Percentiles rank a stretch among this genome's conserved stretches.
These are phyloP conservation scores for Blastobotrys proliferans DNA, from an alignment of 1,139 yeast species.

Conservation along the genomic window DNA sequence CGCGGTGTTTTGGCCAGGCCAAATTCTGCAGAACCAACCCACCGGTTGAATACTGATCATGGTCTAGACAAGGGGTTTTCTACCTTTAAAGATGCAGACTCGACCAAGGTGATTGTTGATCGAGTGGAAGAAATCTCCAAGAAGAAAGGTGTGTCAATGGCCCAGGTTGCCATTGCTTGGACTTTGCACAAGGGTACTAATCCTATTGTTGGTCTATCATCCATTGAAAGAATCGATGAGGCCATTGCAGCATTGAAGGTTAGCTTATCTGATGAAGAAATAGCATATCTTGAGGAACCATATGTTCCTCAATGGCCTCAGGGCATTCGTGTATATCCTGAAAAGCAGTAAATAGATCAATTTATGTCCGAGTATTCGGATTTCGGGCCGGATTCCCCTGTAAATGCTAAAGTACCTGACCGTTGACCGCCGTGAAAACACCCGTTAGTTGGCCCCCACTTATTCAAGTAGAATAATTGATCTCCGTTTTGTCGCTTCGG, in stretches of 20 bases:
- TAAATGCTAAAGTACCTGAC: too few relatives aligned
- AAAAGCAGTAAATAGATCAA: too few relatives aligned
- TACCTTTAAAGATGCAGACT: background rate
- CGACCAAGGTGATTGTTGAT: constrained; percentile 37
- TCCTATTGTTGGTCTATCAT: constrained; percentile 56
- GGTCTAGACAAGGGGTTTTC: background rate
- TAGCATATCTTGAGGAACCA: constrained; percentile 47
- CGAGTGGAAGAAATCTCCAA: constrained; percentile 54
- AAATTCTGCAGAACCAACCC: background rate
- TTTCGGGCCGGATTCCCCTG: too few relatives aligned
- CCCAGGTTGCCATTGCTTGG: constrained; percentile 54
- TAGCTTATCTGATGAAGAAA: constrained; percentile 45
- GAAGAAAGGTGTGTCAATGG: constrained; percentile 48
- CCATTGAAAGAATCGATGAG: constrained; percentile 50
- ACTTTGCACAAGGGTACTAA: constrained; percentile 46
- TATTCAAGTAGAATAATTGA: too few relatives aligned
- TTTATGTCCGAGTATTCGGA: too few relatives aligned
- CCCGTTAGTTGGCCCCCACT: too few relatives aligned
- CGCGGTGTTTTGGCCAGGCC: constrained; percentile 48
- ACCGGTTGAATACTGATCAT: background rate
- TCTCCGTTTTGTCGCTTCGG: too few relatives aligned
- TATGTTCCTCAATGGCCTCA: too few relatives aligned
- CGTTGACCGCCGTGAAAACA: too few relatives aligned
- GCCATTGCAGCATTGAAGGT: constrained; percentile 44
- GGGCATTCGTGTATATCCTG: too few relatives aligned